Conservation (phyloP, 805 yeast species). For the Hanseniaspora pseudoguilliermondii region DNA sequence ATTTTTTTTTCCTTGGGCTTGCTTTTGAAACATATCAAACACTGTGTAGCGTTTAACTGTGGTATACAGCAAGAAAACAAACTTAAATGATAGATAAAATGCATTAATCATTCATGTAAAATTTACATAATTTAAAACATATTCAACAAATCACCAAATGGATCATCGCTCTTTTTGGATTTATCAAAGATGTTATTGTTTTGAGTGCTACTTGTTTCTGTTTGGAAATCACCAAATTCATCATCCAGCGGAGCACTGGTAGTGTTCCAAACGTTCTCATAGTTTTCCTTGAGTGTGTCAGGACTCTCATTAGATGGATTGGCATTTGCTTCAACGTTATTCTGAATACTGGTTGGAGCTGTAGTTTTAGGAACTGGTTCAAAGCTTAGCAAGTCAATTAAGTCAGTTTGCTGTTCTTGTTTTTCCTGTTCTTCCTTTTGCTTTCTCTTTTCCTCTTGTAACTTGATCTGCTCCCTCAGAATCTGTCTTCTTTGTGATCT, state of each 20-base stretch:
- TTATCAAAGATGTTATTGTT: conserved; percentile 5
- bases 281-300: neutral
- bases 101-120: no score
- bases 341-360: neutral
- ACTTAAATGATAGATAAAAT: neutral
- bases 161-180: conserved; percentile 1
- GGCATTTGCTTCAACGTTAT: neutral
- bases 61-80: neutral
- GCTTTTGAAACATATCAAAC: no score
- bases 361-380: conserved; percentile 14
- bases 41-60: no score
- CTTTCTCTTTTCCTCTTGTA: conserved; percentile 25
- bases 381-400: conserved; percentile 24
- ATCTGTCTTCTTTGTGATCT: conserved; percentile 29
- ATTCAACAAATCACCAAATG: conserved; percentile 6
- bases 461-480: conserved; percentile 26
- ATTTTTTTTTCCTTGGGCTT: no score
- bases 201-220: conserved; percentile 16
- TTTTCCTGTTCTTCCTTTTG: conserved; percentile 15
- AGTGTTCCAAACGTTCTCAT: conserved; percentile 11
- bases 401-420: conserved; percentile 17
- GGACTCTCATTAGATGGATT: neutral
- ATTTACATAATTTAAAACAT: neutral
- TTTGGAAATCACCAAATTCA: conserved; percentile 30
- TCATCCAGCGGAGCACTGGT: conserved; percentile 21